Percentiles rank a stretch among this genome's conserved stretches.
These are phyloP conservation scores for Rhytidiadelphus loreus DNA, from an alignment of 225 moss, liverwort and hornwort species.

Conservation along the genomic window DNA sequence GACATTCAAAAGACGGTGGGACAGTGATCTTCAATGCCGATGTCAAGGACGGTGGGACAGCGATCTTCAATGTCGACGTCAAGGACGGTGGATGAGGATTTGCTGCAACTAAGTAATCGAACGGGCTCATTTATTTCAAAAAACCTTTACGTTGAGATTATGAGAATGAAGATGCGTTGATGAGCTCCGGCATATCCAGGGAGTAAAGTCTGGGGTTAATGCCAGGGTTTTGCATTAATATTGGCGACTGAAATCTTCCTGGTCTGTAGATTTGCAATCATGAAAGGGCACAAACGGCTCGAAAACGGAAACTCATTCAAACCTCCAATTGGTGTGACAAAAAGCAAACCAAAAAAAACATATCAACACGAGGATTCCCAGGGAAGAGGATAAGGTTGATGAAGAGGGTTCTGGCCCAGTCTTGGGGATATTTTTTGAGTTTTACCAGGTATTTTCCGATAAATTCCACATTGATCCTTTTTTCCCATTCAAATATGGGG, in stretches of 20 bases:
- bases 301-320: background rate
- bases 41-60: background rate
- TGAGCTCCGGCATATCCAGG: background rate
- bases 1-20: background rate
- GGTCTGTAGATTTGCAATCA: background rate
- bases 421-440: background rate
- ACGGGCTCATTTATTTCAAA: background rate
- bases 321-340: background rate
- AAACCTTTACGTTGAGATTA: background rate
- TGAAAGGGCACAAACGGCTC: background rate
- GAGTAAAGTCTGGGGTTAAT: background rate
- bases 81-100: background rate
- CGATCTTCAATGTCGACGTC: background rate
- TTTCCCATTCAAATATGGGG: background rate
- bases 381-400: background rate
- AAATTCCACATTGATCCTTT: fast-evolving
- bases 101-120: background rate
- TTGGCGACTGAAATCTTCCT: background rate
- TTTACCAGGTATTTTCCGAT: background rate
- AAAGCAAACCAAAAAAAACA: background rate
- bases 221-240: background rate
- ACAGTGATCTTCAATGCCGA: no score
- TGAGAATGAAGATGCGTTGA: background rate
- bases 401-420: no score
- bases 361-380: background rate